Evolutionary conservation across 805 yeast genomes (phyloP).

Genomic region (Ogataea nitratoaversa): DNA sequence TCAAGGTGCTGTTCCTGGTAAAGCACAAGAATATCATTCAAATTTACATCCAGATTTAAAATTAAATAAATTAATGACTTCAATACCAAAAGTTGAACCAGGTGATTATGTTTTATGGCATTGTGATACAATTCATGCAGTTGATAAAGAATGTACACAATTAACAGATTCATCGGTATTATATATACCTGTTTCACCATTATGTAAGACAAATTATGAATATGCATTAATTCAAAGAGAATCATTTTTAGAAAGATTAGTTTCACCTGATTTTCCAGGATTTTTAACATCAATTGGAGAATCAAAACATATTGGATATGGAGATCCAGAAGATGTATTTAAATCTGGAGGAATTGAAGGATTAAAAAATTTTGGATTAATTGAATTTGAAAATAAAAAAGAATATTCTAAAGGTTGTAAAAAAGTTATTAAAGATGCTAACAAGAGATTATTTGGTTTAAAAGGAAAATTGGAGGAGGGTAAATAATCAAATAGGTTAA

Average conservation of each 20-base stretch:
- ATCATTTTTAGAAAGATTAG: constrained; percentile 19
- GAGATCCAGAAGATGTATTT: constrained; percentile 18
- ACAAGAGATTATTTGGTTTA: constrained; percentile 5
- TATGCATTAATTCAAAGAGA: constrained; percentile 22
- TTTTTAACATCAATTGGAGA: constrained; percentile 23
- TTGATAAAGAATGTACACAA: constrained; percentile 35
- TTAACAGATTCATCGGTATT: constrained; percentile 34
- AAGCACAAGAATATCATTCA: constrained; percentile 31
- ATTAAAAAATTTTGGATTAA: constrained; percentile 19
- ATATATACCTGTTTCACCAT: constrained; percentile 35
- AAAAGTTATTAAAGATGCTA: constrained; percentile 7
- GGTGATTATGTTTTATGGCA: constrained; percentile 40
- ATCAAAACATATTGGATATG: constrained; percentile 22
- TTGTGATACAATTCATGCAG: constrained; percentile 38
- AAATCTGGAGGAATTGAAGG: constrained; percentile 18
- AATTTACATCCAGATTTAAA: constrained; percentile 34
- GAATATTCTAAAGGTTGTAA: constrained; percentile 11
- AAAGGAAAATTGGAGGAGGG: no score
- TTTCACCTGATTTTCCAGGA: constrained; percentile 29
- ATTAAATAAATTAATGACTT: constrained; percentile 29
- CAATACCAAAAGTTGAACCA: constrained; percentile 36
- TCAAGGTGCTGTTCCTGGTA: constrained; percentile 37
- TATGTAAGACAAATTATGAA: constrained; percentile 14
- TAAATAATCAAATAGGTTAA: no score
- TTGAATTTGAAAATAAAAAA: constrained; percentile 10